Evolutionary conservation across 495 filamentous ascomycete species (phyloP).

Genomic region (Copromyces sp.): DNA sequence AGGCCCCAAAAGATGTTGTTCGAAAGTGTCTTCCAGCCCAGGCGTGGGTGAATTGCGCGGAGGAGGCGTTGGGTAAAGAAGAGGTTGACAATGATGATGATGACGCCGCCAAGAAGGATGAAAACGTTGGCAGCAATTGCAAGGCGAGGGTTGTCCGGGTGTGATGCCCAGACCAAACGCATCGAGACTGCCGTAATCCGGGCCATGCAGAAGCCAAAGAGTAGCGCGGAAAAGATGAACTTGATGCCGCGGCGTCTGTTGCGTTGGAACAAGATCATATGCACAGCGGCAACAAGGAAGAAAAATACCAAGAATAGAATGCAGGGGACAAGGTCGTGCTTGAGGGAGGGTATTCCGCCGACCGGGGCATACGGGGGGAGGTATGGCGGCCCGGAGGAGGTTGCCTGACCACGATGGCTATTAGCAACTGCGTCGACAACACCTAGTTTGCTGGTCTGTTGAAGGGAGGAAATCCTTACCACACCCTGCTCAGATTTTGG

Average conservation of each 20-base stretch:
- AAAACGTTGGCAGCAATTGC: constrained; percentile 67
- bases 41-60: constrained; percentile 53
- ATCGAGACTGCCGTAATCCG: constrained; percentile 54
- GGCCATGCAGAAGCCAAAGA: constrained; percentile 70
- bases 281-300: constrained; percentile 38
- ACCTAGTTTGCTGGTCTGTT: not conserved
- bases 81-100: constrained; percentile 72
- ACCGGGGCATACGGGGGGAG: constrained; percentile 32
- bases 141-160: constrained; percentile 37
- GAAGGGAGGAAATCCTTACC: not conserved
- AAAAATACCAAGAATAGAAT: constrained; percentile 61
- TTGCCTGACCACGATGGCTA: not conserved
- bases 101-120: constrained; percentile 60
- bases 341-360: constrained; percentile 46
- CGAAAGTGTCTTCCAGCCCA: constrained; percentile 52
- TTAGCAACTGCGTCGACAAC: not conserved
- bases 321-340: constrained; percentile 52
- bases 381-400: constrained; percentile 23
- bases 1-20: constrained; percentile 41
- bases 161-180: constrained; percentile 49
- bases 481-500: not conserved
- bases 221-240: constrained; percentile 56
- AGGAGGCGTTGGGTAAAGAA: constrained; percentile 67
- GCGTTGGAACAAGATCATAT: constrained; percentile 51
- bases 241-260: constrained; percentile 50